These are phyloP conservation scores for Dictyophora rubrovolvata DNA, from an alignment of 768 basidiomycete species.

Conservation along the genomic window DNA sequence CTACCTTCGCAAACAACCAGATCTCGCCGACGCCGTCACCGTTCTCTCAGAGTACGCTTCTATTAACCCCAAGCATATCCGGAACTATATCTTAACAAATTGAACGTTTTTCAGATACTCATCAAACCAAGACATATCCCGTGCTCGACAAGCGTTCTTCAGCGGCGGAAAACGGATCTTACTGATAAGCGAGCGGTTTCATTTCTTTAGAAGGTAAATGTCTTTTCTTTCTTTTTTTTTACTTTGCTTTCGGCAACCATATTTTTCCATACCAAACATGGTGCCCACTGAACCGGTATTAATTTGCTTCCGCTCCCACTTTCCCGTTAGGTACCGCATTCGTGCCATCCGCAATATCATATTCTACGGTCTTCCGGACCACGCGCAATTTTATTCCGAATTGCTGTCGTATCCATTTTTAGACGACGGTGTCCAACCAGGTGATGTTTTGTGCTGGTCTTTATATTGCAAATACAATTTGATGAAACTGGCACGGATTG, in stretches of 20 bases:
- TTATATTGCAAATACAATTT: slow-evolving; percentile 86
- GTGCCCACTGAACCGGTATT: not conserved
- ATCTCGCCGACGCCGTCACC: slow-evolving; percentile 50
- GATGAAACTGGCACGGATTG: slow-evolving; percentile 80
- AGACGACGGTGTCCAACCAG: slow-evolving; percentile 75
- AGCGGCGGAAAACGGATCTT: slow-evolving; percentile 76
- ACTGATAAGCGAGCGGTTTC: slow-evolving; percentile 93
- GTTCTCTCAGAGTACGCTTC: slow-evolving; percentile 78
- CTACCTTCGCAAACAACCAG: slow-evolving; percentile 63
- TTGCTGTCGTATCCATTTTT: slow-evolving; percentile 85
- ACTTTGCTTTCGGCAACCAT: not conserved
- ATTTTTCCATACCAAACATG: too few species aligned
- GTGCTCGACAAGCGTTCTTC: slow-evolving; percentile 91
- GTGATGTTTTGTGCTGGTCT: slow-evolving; percentile 74
- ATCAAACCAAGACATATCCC: slow-evolving; percentile 86
- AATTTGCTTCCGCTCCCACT: not conserved
- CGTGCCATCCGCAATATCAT: slow-evolving; percentile 87
- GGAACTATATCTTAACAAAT: not conserved
- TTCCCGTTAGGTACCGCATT: slow-evolving; percentile 71
- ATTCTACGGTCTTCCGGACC: slow-evolving; percentile 88
- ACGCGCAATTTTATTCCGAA: slow-evolving; percentile 88
- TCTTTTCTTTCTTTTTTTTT: not conserved
- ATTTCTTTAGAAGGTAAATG: slow-evolving; percentile 80
- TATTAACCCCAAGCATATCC: not conserved
- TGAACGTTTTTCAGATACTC: slow-evolving; percentile 54